A percentile compares a stretch with the other conserved stretches of the same genome.
Evolutionary conservation across 768 basidiomycete species (phyloP).

Genomic region (Hygrophoropsis aurantiaca): DNA sequence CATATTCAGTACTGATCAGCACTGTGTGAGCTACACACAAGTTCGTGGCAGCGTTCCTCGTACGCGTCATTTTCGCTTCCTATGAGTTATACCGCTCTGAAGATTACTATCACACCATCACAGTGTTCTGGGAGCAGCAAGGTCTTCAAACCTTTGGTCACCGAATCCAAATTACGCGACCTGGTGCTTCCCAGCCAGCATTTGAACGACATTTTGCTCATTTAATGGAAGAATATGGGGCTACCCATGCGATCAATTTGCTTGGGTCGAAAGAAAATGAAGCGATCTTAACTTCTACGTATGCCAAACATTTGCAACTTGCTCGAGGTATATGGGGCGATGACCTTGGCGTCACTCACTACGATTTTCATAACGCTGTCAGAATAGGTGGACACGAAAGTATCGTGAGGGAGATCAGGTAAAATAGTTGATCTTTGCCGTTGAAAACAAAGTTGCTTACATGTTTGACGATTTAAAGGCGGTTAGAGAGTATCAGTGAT

Average conservation of each 20-base stretch:
- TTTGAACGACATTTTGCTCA: constrained; percentile 93
- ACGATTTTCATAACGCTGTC: constrained; percentile 91
- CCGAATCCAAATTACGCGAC: constrained; percentile 91
- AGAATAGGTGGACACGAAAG: constrained; percentile 84
- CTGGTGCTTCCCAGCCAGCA: constrained; percentile 94
- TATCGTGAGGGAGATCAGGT: constrained; percentile 74
- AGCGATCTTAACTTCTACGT: constrained; percentile 77
- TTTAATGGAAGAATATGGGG: constrained; percentile 81
- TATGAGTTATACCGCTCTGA: not conserved
- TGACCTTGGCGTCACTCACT: constrained; percentile 78
- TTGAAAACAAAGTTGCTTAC: constrained; percentile 8
- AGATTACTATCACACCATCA: constrained; percentile 2
- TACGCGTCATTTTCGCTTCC: constrained; percentile 44
- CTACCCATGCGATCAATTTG: constrained; percentile 86
- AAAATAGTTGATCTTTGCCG: constrained; percentile 11
- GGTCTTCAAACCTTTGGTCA: constrained; percentile 94
- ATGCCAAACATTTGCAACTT: constrained; percentile 74
- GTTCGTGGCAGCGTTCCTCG: constrained; percentile 93
- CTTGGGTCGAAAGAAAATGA: constrained; percentile 94
- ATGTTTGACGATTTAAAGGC: constrained; percentile 38
- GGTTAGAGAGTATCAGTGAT: constrained; percentile 55
- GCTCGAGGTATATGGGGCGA: constrained; percentile 64
- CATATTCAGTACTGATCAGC: constrained; percentile 80
- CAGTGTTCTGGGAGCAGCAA: constrained; percentile 99
- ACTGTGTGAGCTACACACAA: constrained; percentile 91